A percentile compares a stretch with the other conserved stretches of the same genome.
phyloP scores from a whole-genome alignment of 176 grass and related monocot species.

The Zoysia pacifica region DNA sequence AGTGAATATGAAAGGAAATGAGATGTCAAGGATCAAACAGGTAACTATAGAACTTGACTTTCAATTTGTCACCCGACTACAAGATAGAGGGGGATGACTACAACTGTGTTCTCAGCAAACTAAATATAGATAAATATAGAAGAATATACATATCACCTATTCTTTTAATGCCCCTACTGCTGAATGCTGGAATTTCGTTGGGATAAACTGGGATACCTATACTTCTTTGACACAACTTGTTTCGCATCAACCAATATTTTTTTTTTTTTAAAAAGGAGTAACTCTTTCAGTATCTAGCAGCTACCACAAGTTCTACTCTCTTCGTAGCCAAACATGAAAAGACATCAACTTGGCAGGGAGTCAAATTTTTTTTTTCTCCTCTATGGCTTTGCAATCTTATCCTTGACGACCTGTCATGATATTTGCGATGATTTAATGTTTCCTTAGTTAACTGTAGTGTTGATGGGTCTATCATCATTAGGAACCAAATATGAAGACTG shows the following conservation, averaged over 20 bases:
- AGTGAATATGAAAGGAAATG: background rate
- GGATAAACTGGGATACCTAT: too few relatives aligned
- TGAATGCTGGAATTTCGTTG: too few relatives aligned
- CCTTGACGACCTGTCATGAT: background rate
- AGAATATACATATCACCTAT: too few relatives aligned
- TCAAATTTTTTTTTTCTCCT: background rate
- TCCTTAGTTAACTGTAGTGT: conserved; percentile 5
- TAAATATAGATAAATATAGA: too few relatives aligned
- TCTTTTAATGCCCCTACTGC: too few relatives aligned
- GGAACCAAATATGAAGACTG: conserved; percentile 9
- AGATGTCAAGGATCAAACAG: background rate
- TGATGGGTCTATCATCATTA: background rate
- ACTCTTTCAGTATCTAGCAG: background rate
- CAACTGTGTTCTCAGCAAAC: too few relatives aligned
- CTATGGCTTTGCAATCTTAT: background rate
- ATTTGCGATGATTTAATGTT: background rate
- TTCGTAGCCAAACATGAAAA: background rate
- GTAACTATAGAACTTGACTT: background rate
- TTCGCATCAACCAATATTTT: background rate
- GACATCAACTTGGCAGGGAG: background rate
- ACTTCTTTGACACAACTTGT: background rate
- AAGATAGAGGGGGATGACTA: too few relatives aligned
- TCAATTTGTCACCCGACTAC: background rate
- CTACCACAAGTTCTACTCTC: background rate
- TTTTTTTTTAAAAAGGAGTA: background rate